Conservation (phyloP, 176 grass and related monocot genomes). For the Musa troglodytarum region DNA sequence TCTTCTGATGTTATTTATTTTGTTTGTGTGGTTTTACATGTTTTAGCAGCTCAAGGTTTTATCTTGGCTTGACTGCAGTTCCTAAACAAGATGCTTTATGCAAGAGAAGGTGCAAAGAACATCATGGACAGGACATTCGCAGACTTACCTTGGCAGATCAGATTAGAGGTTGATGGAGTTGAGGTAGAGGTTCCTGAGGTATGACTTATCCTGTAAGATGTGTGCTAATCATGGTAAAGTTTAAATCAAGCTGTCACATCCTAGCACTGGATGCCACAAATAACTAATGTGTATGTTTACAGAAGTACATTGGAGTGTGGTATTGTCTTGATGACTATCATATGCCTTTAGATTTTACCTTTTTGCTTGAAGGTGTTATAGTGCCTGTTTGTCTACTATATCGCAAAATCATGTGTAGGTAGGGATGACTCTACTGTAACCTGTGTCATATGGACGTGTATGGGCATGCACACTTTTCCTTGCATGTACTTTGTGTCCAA, state of each 20-base stretch:
- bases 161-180: slow-evolving; percentile 76
- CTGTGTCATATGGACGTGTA: background rate
- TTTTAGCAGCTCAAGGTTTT: too few species aligned
- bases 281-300: too few species aligned
- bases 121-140: slow-evolving; percentile 90
- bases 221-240: too few species aligned
- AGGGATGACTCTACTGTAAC: background rate
- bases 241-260: too few species aligned
- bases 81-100: slow-evolving; percentile 40
- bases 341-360: background rate
- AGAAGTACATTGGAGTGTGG: background rate
- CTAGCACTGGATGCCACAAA: too few species aligned
- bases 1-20: slow-evolving; percentile 7
- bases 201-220: background rate
- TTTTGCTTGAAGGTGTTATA: background rate
- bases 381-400: background rate
- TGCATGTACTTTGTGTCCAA: background rate
- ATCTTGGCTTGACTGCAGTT: background rate
- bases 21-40: background rate
- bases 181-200: slow-evolving; percentile 81
- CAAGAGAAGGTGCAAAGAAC: slow-evolving; percentile 95
- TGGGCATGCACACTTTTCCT: too few species aligned
- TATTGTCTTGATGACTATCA: background rate
- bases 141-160: slow-evolving; percentile 74
- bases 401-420: background rate